phyloP scores from a whole-genome alignment of 768 basidiomycete genomes.

The Brasilioporus rufonigricans region DNA sequence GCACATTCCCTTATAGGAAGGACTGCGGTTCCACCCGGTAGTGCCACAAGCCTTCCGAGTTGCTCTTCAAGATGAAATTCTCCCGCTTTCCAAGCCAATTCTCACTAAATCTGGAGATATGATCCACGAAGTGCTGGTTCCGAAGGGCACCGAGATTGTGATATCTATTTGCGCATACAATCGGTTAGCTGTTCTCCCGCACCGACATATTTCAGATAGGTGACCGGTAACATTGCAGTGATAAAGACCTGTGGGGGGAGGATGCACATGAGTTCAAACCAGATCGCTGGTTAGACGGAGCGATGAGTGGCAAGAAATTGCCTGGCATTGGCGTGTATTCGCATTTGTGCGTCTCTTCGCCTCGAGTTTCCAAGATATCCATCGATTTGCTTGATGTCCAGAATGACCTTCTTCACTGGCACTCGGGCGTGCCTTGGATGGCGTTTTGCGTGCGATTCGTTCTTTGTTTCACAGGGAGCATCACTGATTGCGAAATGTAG shows the following conservation, averaged over 20 bases:
- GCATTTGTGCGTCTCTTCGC: constrained; percentile 2
- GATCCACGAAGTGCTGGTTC: constrained; percentile 44
- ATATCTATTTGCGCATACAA: constrained; percentile 54
- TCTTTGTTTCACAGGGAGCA: neutral
- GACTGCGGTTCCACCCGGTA: constrained; percentile 45
- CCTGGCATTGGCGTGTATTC: constrained; percentile 15
- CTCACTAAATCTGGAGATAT: constrained; percentile 42
- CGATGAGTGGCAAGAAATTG: neutral
- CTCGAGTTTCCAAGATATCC: neutral
- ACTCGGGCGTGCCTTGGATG: constrained; percentile 24
- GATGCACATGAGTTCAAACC: constrained; percentile 23
- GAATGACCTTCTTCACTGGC: constrained; percentile 20
- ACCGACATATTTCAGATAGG: too few relatives aligned
- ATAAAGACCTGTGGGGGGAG: constrained; percentile 25
- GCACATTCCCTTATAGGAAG: constrained; percentile 39
- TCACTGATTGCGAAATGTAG: constrained; percentile 10
- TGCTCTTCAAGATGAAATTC: constrained; percentile 48
- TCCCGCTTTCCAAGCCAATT: constrained; percentile 57
- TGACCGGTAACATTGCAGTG: constrained; percentile 1
- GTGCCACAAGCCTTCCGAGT: constrained; percentile 47
- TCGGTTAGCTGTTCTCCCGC: too few relatives aligned
- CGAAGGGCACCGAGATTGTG: constrained; percentile 48
- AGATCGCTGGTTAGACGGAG: constrained; percentile 9
- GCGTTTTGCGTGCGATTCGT: constrained; percentile 25
- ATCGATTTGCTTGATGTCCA: neutral